A percentile compares a stretch with the other conserved stretches of the same genome.
Conservation (phyloP, 805 yeast species). For the Ogataea wickerhamii region DNA sequence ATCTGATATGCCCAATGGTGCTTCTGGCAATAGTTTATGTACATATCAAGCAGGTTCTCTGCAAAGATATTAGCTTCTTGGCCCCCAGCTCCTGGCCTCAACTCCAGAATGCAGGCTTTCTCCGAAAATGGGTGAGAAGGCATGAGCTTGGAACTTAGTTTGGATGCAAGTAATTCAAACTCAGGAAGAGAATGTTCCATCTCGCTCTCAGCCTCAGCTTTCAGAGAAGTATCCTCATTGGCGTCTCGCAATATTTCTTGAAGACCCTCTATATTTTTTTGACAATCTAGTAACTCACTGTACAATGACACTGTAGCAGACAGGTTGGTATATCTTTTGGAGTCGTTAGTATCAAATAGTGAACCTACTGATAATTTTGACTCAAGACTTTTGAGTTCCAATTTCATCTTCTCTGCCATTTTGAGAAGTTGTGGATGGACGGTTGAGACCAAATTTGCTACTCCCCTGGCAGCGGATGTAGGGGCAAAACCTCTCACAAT, state of each 20-base stretch:
- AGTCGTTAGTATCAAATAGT: slow-evolving; percentile 43
- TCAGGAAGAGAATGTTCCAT: slow-evolving; percentile 42
- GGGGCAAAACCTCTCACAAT: too few relatives aligned
- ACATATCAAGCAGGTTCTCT: slow-evolving; percentile 77
- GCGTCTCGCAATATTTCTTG: slow-evolving; percentile 30
- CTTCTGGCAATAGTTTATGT: slow-evolving; percentile 60
- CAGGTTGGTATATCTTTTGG: slow-evolving; percentile 46
- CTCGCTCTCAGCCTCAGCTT: slow-evolving; percentile 62
- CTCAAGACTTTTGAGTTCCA: slow-evolving; percentile 42
- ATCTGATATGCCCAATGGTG: slow-evolving; percentile 67
- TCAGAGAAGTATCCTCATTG: slow-evolving; percentile 43
- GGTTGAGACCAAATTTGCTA: too few relatives aligned
- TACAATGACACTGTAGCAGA: slow-evolving; percentile 42
- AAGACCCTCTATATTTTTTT: slow-evolving; percentile 33
- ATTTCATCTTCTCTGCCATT: slow-evolving; percentile 41
- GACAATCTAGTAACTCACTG: slow-evolving; percentile 34
- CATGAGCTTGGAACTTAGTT: slow-evolving; percentile 55
- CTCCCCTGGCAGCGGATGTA: too few relatives aligned
- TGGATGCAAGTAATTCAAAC: slow-evolving; percentile 39
- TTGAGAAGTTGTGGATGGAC: slow-evolving; percentile 48
- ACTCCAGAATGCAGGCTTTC: slow-evolving; percentile 73
- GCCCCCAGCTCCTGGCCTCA: slow-evolving; percentile 96
- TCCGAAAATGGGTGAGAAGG: slow-evolving; percentile 79
- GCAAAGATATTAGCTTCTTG: slow-evolving; percentile 89
- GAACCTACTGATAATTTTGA: slow-evolving; percentile 39